Evolutionary conservation across 306 rosid genomes (phyloP), one percentile per base, ranked within the genome.

Genomic region (Cucumis cinereus): DNA sequence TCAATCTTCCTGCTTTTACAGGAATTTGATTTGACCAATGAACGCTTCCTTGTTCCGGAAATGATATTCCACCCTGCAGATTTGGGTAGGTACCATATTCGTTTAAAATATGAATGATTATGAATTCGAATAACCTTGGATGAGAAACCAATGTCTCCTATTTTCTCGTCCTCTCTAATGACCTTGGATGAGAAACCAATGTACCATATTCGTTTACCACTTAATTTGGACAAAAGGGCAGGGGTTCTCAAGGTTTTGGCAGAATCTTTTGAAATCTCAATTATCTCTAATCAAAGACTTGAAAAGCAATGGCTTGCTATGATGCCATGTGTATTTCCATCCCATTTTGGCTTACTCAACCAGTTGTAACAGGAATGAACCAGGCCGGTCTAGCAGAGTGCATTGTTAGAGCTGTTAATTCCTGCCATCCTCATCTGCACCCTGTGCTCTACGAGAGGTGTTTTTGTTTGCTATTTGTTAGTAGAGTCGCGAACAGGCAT

Each of bases 41-140:
- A 94, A 73, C 92, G 98, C 17, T 91, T 94, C 88, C 96, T 94
- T 75, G 97, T 91, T 30, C 96, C 98, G 0, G 98, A 94, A 89
- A 94, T 94, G 98, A 83, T 94, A 56, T 94, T 94, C 82, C 96
- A 87, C 78, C 98, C 98, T 54, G 90, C 96, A 67, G 96, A 94
- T 91, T 81, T 94, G 79, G 98, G 97, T 91, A 15, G 73, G 90
- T 84, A 56, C 80, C 59, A 17, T 50, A 26, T 30, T 74, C 23
- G 50, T 71, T 50, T 49, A 4, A 77, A 76, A 12, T 70, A 79
- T 23, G 10, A 47, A 50, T 7, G 9, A 41, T 14, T 33, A 41
- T 33, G 14, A 20, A 49, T 72, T 36, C 2, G 5, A 73, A 52
- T 73, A 36, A 19, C 61, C 19, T 30, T 22, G 13, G 6, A 53